Evolutionary conservation across 2,329 filamentous ascomycete species (phyloP).

Genomic region (Ilyonectria sp.): DNA sequence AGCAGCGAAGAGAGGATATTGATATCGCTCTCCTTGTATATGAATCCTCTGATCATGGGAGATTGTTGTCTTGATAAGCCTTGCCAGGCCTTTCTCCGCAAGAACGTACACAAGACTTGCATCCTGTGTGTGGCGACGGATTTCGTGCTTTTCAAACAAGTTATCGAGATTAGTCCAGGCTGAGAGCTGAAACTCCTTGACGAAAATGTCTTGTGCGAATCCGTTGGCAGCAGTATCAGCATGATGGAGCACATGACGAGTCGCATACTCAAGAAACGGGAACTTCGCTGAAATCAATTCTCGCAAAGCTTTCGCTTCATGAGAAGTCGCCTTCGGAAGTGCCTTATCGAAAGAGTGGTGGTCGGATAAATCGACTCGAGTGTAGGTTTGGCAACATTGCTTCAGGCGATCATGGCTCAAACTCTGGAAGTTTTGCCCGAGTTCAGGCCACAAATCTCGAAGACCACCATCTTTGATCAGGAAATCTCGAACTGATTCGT

Average conservation of each 20-base stretch:
- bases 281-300: not conserved
- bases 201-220: not conserved
- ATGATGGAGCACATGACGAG: constrained; percentile 28
- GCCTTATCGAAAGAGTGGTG: not conserved
- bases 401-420: constrained; percentile 29
- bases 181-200: not conserved
- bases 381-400: constrained; percentile 16
- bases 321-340: not conserved
- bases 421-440: not conserved
- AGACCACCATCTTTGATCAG: constrained; percentile 55
- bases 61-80: not conserved
- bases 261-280: constrained; percentile 36
- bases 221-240: constrained; percentile 15
- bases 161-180: constrained; percentile 20
- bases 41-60: not conserved
- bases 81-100: not conserved
- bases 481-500: constrained; percentile 66
- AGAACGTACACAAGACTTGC: constrained; percentile 34
- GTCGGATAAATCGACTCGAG: not conserved
- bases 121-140: not conserved
- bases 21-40: constrained; percentile 12
- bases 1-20: constrained; percentile 28
- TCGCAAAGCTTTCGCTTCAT: not conserved
- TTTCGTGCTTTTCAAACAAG: constrained; percentile 7
- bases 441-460: constrained; percentile 1